Evolutionary conservation across 331 rosid genomes (phyloP), one percentile per base, ranked within the genome.

Genomic region (Malus hybrid): DNA sequence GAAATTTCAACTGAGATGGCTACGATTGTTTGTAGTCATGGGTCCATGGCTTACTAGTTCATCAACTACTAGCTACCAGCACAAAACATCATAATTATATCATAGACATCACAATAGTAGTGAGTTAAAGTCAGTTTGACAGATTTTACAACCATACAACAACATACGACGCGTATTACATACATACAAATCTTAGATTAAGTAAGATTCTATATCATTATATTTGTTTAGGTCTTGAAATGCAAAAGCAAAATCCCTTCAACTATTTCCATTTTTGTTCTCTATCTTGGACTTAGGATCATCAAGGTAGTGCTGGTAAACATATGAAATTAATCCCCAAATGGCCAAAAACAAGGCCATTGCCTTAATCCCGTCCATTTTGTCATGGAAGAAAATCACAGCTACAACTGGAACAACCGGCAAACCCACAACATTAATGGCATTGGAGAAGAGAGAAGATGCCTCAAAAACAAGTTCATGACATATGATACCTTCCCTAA

Each of bases 331-430:
- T 52, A 90, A 82, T 0, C 91, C 95, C 93, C 96, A 87, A 34
- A 87, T 50, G 19, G 93, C 88, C 68, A 93, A 83, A 30, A 88
- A 63, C 93, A 90, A 32, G 53, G 98, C 86, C 5, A 86, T 80
- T 19, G 62, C 87, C 86, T 90, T 89, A 12, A 87, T 52, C 33
- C 92, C 94, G 66, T 84, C 22, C 89, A 90, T 82, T 68, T 78
- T 79, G 16, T 89, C 97, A 24, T 87, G 88, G 70, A 87, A 85
- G 61, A 90, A 44, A 9, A 87, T 4, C 53, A 84, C 87, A 19
- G 93, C 96, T 9, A 84, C 57, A 75, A 89, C 78, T 9, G 90
- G 96, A 79, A 86, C 80, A 20, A 89, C 32, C 20, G 95, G 97
- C 76, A 85, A 75, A 53, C 89, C 90, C 81, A 85, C 12, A 71